Evolutionary conservation across 2,329 filamentous ascomycete species (phyloP), one percentile per base, ranked within the genome.

Genomic region (Ophioceras dolichostomum): DNA sequence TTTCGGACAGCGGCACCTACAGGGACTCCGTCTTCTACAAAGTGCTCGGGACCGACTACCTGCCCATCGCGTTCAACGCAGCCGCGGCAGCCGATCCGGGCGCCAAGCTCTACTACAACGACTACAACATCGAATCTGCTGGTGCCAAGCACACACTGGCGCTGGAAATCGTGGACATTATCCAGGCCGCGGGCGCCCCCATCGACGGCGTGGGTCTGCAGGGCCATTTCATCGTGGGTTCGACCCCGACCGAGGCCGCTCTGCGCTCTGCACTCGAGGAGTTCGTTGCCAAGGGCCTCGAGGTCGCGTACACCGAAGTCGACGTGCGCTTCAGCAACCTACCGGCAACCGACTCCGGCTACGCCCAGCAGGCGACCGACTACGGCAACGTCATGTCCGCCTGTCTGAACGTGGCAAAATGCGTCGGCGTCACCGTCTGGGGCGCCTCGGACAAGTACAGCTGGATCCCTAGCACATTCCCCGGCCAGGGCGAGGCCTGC

Each of bases 151-250:
- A 46, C 4, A 50, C 46, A 4, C 47, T 46, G 5, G 50, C 48
- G 1, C 41, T 51, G 7, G 50, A 29, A 9, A 24, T 59, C n/a
- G 51, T 59, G n/a, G 40, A 41, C 14, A 39, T 41, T 6, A 36
- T 55, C 4, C 37, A 52, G 32, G 41, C 48, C 14, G 48, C 55
- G 6, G 57, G 59, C 21, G 49, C 56, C 41, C 63, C 60, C 32
- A 66, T 70, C 41, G 61, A 69, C 39, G 65, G 66, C 30, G 57
- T 70, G 1, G 66, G 67, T 5, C 43, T 68, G 20, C 63, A 70
- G 43, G 52, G 53, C 1, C 67, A 70, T 50, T 62, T 68, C 43
- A 59, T 61, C 27, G 56, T 58, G 1, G 63, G 64, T 39, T 39
- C 44, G 2, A 56, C 61, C 0, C 60, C 62, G 0, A 47, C 43